phyloP scores from a whole-genome alignment of 2,329 filamentous ascomycete species.

The Cordyceps farinosa region DNA sequence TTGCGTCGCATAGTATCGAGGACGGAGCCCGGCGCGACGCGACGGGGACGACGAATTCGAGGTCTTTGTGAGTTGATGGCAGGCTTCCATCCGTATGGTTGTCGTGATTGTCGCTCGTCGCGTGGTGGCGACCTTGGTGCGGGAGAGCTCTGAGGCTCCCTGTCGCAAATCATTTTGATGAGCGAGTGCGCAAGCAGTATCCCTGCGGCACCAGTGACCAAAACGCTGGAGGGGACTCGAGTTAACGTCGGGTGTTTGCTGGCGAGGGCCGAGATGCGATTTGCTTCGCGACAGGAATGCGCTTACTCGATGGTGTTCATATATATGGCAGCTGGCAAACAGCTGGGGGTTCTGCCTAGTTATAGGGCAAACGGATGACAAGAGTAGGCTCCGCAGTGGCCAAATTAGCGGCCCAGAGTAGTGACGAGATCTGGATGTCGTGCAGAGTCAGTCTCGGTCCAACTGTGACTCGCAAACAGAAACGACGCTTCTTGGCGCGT shows the following conservation, averaged over 20 bases:
- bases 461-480: background rate
- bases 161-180: conserved; percentile 11
- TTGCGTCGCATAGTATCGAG: conserved; percentile 50
- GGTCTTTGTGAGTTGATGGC: background rate
- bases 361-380: background rate
- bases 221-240: background rate
- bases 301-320: conserved; percentile 16
- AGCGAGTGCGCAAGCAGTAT: conserved; percentile 9
- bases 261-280: background rate
- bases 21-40: conserved; percentile 45
- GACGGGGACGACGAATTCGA: conserved; percentile 24
- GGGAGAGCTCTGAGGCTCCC: background rate
- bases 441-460: conserved; percentile 2
- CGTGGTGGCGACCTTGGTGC: background rate
- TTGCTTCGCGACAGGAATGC: background rate
- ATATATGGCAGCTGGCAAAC: background rate
- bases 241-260: background rate
- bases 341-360: background rate
- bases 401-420: conserved; percentile 2
- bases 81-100: background rate
- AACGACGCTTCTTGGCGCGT: background rate
- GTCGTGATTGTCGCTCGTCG: background rate
- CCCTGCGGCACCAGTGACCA: conserved; percentile 8
- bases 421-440: background rate
- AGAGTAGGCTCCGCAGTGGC: conserved; percentile 5